Base-by-base conservation (phyloP, 768 basidiomycete genomes). In the Boletellus ananas region DNA sequence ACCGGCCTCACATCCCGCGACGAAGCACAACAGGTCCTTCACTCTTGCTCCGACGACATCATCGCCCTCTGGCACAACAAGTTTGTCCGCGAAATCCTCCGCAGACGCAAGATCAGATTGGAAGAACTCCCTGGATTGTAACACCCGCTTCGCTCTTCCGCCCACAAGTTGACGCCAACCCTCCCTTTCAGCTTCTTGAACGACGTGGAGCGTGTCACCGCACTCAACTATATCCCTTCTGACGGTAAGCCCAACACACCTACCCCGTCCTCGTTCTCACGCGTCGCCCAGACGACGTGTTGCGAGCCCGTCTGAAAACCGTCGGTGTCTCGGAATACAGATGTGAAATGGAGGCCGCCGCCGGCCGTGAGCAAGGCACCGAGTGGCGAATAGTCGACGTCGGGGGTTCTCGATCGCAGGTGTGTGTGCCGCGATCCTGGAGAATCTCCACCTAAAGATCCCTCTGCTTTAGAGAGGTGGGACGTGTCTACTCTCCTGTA, bases 291-390 rank as follows among this genome's bases (percentile, higher is more conserved):
- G 79, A 80, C 51, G 79, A 80, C 51, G 78, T 80, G 23, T 63
- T 80, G 40, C 72, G 67, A 47, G 79, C 79, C 8, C 73, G 79
- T 21, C 64, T 80, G 31, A 81, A 81, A 62, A 80, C 79, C 0
- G 84, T 91, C 33, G 88, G 88, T 9, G 87, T 89, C 8, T 83
- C 84, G 3, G 88, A 90, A 65, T 88, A 90, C 69, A 83, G 78
- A 65, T 90, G 89, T 56, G 81, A 87, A 70, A 88, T 90, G 84
- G 88, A 78, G 58, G 77, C 83, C 9, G 74, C 71, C 6, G 72
- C 71, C 23, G 70, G 78, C 18, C 69, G 73, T 29, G 78, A 79
- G 52, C 71, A 72, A 43, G 77, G 78, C 12, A 73, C 77, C 2
- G 75, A 80, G 50, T 79, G 78, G 78, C 70, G 79, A 49, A 79